phyloP scores from a whole-genome alignment of 2,329 filamentous ascomycete genomes.

The Capronia epimyces region DNA sequence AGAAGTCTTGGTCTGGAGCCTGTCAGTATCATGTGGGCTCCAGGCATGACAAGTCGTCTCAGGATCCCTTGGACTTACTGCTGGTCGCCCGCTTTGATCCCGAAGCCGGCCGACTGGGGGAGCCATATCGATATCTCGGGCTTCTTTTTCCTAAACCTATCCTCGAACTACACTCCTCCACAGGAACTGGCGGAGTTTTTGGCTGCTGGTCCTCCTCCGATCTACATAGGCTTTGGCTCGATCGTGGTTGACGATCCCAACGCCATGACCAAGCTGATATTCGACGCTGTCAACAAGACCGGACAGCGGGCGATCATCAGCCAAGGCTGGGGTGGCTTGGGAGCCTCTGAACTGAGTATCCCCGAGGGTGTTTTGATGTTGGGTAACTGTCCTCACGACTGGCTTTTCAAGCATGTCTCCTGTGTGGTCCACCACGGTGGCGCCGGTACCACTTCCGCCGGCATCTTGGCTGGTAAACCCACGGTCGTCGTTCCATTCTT shows the following conservation, averaged over 20 bases:
- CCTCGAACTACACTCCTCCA: slow-evolving; percentile 60
- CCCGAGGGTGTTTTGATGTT: slow-evolving; percentile 76
- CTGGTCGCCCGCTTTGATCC: slow-evolving; percentile 78
- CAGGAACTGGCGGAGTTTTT: slow-evolving; percentile 63
- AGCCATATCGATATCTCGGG: slow-evolving; percentile 66
- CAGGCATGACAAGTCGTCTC: slow-evolving; percentile 69
- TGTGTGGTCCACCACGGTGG: slow-evolving; percentile 84
- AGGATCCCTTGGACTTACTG: slow-evolving; percentile 84
- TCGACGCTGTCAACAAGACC: slow-evolving; percentile 61
- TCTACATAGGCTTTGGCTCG: slow-evolving; percentile 79
- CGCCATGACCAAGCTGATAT: slow-evolving; percentile 64
- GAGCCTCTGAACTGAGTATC: slow-evolving; percentile 62
- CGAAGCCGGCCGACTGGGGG: slow-evolving; percentile 72
- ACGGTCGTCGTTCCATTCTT: slow-evolving; percentile 85
- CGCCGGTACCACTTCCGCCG: slow-evolving; percentile 79
- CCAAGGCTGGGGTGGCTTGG: slow-evolving; percentile 82
- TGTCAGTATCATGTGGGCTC: slow-evolving; percentile 74
- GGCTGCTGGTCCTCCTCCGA: slow-evolving; percentile 61
- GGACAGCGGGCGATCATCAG: slow-evolving; percentile 76
- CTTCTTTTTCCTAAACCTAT: slow-evolving; percentile 68
- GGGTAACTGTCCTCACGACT: slow-evolving; percentile 81
- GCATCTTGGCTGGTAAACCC: slow-evolving; percentile 72
- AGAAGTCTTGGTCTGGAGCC: slow-evolving; percentile 69
- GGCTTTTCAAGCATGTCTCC: slow-evolving; percentile 76
- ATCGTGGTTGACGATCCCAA: slow-evolving; percentile 75